Conservation (phyloP, 23 red algal species). For the Cyanidioschyzon merolae region DNA sequence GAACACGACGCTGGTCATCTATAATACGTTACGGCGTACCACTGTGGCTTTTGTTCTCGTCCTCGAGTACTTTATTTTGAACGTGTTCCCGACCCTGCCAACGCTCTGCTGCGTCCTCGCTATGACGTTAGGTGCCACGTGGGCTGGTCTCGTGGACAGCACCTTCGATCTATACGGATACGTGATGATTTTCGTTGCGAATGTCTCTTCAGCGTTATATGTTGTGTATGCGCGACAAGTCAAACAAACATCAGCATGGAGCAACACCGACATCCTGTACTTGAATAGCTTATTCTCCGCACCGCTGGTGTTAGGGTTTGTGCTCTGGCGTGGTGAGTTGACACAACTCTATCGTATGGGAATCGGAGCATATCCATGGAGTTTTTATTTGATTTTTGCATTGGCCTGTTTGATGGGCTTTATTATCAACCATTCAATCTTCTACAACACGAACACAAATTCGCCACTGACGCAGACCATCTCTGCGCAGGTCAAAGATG, state of each 20-base stretch:
- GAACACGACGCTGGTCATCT: constrained; percentile 64
- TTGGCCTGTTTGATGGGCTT: constrained; percentile 44
- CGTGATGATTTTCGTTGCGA: constrained; percentile 43
- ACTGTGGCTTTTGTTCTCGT: constrained; percentile 56
- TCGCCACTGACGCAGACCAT: constrained; percentile 75
- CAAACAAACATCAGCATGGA: constrained; percentile 26
- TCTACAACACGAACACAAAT: constrained; percentile 84
- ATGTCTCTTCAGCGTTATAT: constrained; percentile 58
- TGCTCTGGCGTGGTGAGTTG: background rate
- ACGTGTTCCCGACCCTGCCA: constrained; percentile 17
- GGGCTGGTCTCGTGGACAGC: constrained; percentile 42
- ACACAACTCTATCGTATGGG: constrained; percentile 7
- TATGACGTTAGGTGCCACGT: constrained; percentile 43
- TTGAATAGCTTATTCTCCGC: constrained; percentile 49
- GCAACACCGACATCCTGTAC: constrained; percentile 43
- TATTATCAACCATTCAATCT: constrained; percentile 77
- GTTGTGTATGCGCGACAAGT: constrained; percentile 52
- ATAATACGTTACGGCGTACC: constrained; percentile 77
- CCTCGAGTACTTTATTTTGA: constrained; percentile 34
- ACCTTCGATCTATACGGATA: constrained; percentile 44
- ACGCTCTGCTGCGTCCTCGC: constrained; percentile 35
- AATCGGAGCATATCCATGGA: background rate
- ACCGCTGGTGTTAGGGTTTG: constrained; percentile 12
- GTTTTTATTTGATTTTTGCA: constrained; percentile 25
- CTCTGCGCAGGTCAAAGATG: constrained; percentile 69